These are phyloP conservation scores for Neocucurbitaria cava DNA, from an alignment of 2,329 filamentous ascomycete genomes.

Conservation along the genomic window DNA sequence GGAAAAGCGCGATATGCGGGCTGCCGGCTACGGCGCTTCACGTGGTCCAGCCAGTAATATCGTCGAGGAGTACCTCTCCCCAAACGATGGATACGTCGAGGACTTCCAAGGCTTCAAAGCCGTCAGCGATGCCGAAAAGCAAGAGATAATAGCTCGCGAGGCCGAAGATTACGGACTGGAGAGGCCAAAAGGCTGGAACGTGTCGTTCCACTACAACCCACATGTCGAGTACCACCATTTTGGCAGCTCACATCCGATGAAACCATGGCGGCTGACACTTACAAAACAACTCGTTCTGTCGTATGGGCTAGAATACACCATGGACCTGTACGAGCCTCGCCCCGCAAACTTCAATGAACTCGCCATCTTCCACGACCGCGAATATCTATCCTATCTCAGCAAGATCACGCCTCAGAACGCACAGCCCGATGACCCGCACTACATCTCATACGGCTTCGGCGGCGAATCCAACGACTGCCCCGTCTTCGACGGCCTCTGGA, in stretches of 20 bases:
- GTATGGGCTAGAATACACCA: conserved; percentile 94
- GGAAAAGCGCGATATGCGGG: conserved; percentile 22
- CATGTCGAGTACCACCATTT: conserved; percentile 97
- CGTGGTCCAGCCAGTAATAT: conserved; percentile 40
- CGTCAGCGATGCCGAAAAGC: conserved; percentile 48
- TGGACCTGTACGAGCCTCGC: conserved; percentile 90
- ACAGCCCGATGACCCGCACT: conserved; percentile 50
- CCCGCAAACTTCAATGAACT: conserved; percentile 88
- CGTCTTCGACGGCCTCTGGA: conserved; percentile 92
- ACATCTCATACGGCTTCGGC: conserved; percentile 79
- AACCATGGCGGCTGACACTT: conserved; percentile 94
- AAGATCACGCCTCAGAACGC: conserved; percentile 58
- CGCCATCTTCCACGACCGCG: conserved; percentile 81
- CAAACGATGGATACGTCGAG: conserved; percentile 31
- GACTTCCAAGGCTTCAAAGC: conserved; percentile 42
- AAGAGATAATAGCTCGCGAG: conserved; percentile 60
- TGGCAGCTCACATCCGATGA: conserved; percentile 97
- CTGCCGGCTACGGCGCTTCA: conserved; percentile 17
- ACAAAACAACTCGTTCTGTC: conserved; percentile 94
- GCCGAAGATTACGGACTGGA: conserved; percentile 72
- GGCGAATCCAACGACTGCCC: conserved; percentile 79
- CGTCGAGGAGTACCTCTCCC: conserved; percentile 45
- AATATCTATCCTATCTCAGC: conserved; percentile 88
- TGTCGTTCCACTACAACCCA: conserved; percentile 95
- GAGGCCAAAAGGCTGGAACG: conserved; percentile 82